Base-by-base conservation (phyloP, 169 alveolate species). In the Cryptosporidium tyzzeri region DNA sequence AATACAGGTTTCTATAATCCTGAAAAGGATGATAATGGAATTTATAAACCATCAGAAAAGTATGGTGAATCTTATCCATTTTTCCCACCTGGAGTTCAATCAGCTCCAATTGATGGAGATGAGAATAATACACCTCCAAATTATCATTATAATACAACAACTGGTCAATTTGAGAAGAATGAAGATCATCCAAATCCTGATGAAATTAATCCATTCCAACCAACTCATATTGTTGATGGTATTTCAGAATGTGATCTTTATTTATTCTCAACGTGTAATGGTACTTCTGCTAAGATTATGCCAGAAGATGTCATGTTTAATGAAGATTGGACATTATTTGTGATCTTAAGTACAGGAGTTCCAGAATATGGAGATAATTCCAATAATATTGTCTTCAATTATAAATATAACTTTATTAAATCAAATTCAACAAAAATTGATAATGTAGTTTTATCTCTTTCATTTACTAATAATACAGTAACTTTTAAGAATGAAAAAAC, bases 91-190 rank as follows among this genome's bases (percentile, higher is more conserved):
- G 86, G 86, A 21, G 12, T 73, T 10, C 55, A 73, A 0, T 71
- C 86, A 0, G 86, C 86, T 53, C 86, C 86, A 4, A 51, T 33
- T 37, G 71, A n/a, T 7, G 86, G 86, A 7, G 51, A 55, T 33
- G 12, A 16, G 6, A 37, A 0, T 0, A 73, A 73, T 23, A 73
- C 86, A 3, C 86, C 86, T 14, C 44, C 44, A 16, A 21, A 21
- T 8, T 73, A 73, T 21, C 58, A 53, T 33, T 73, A 73, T 14
- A 73, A 73, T 16, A 16, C 69, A 1, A 73, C 86, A 12, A 73
- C 86, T n/a, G 86, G 86, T n/a, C 86, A 73, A 6, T 73, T 73
- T 58, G 86, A 73, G n/a, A 53, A 45, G 35, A 3, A 67, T 67
- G 39, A 18, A n/a, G 44, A 69, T n/a, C 26, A 59, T 51, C 1